Evolutionary conservation across 805 yeast species (phyloP).

Genomic region (Teunomyces cretensis): DNA sequence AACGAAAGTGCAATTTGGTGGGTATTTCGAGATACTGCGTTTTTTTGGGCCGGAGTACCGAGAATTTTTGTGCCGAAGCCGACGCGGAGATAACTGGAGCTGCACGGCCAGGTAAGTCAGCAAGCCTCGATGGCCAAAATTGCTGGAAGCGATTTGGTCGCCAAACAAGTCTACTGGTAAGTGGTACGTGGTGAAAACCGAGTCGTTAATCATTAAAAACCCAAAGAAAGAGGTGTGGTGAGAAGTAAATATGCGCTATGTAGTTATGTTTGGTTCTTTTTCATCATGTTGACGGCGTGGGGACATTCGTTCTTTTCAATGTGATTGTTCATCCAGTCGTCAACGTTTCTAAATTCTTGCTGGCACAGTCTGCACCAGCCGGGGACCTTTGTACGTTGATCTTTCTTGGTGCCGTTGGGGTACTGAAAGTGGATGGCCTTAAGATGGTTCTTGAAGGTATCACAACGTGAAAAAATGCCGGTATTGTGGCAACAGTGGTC

Average conservation of each 20-base stretch:
- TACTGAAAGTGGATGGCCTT: slow-evolving; percentile 88
- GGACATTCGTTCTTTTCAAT: slow-evolving; percentile 53
- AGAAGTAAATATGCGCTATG: slow-evolving; percentile 3
- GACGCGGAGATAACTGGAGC: neutral
- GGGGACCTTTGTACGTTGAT: slow-evolving; percentile 61
- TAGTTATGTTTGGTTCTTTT: slow-evolving; percentile 9
- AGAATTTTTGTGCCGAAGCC: neutral
- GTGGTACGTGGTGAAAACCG: slow-evolving; percentile 1
- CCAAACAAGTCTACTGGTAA: too few species aligned
- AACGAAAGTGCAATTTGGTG: too few species aligned
- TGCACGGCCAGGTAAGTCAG: too few species aligned
- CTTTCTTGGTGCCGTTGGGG: slow-evolving; percentile 83
- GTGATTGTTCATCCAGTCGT: slow-evolving; percentile 76
- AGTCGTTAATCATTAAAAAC: slow-evolving; percentile 3
- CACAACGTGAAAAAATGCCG: slow-evolving; percentile 87
- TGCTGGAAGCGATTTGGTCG: too few species aligned
- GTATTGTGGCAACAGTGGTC: slow-evolving; percentile 68
- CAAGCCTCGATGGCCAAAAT: too few species aligned
- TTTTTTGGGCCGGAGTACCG: neutral
- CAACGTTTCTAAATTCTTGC: slow-evolving; percentile 61
- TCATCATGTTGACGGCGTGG: slow-evolving; percentile 10
- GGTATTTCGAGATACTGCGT: too few species aligned
- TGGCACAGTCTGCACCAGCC: slow-evolving; percentile 85
- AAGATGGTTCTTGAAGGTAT: slow-evolving; percentile 87
- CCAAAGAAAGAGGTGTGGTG: neutral